Base-by-base conservation (phyloP, 805 yeast genomes). In the Candida rishiriensis region DNA sequence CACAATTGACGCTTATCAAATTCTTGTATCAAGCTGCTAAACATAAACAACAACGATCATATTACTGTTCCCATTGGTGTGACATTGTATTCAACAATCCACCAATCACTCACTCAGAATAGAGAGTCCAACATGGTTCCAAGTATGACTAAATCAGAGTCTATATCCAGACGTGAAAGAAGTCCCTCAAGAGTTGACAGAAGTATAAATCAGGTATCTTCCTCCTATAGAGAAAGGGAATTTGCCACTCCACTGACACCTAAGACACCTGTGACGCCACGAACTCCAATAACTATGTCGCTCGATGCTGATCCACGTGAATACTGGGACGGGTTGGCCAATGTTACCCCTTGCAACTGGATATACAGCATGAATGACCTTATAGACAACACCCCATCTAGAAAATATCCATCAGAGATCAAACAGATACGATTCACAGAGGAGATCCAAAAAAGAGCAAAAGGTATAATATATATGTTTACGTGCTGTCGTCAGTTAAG, bases 401-500 rank as follows among this genome's bases (percentile, higher is more conserved):
- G 73, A 31, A 49, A 49, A 9, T 49, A 61, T n/a, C 41, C 52
- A 6, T 47, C 56, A 13, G 48, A 47, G 38, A 26, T 42, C 16
- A 47, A 49, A 16, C 64, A 65, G 13, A 51, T 75, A 9, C 32
- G 61, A 1, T 63, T 56, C 31, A 53, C 58, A 3, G 69, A 65
- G 4, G 82, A 78, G 57, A 54, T 68, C 18, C 53, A 57, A 21
- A 63, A 63, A 50, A 64, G 81, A 37, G 63, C 71, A 38, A 77
- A 76, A 49, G 83, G 81, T 10, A 69, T 69, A 9, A 62, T 66
- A 18, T 76, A 73, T 52, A 60, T 78, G 35, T 68, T 70, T 10
- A 66, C 64, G 36, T 70, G 75, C 42, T 71, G 78, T 36, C 50
- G 63, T 29, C 68, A 65, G 43, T 60, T 78, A 36, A 64, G 71